Evolutionary conservation across 768 basidiomycete genomes (phyloP).

Genomic region (Botryobasidium botryosum): DNA sequence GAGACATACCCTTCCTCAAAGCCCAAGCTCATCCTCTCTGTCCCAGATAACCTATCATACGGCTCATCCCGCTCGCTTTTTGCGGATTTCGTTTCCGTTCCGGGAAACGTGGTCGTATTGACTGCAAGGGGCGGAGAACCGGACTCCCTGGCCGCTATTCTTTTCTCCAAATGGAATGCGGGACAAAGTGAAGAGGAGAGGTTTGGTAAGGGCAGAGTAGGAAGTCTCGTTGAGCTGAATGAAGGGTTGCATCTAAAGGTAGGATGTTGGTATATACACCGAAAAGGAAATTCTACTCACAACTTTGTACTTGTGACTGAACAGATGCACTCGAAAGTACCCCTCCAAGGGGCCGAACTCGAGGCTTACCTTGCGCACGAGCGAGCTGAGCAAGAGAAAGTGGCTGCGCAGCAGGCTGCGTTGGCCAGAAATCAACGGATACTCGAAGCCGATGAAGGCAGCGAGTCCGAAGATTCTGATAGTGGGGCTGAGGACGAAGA

Average conservation of each 20-base stretch:
- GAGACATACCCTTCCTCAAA: conserved; percentile 71
- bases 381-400: conserved; percentile 59
- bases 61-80: conserved; percentile 81
- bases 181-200: conserved; percentile 63
- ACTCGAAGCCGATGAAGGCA: conserved; percentile 81
- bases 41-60: conserved; percentile 83
- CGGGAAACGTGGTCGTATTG: conserved; percentile 75
- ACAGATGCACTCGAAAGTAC: conserved; percentile 79
- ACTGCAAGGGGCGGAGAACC: conserved; percentile 66
- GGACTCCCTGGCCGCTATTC: conserved; percentile 54
- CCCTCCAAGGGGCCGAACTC: conserved; percentile 75
- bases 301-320: not conserved
- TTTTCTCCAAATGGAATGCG: conserved; percentile 79
- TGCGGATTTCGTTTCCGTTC: conserved; percentile 63
- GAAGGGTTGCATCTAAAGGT: conserved; percentile 52
- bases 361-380: conserved; percentile 66
- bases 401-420: conserved; percentile 72
- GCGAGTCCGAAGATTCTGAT: conserved; percentile 32
- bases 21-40: conserved; percentile 86
- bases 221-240: conserved; percentile 70
- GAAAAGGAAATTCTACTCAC: not conserved
- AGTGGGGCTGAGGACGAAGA: conserved; percentile 50
- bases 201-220: conserved; percentile 84
- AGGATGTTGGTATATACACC: conserved; percentile 12
- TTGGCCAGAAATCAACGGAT: conserved; percentile 69